Evolutionary conservation across 2,329 filamentous ascomycete species (phyloP), one percentile per base, ranked within the genome.

Genomic region (Neopestalotiopsis rosae): DNA sequence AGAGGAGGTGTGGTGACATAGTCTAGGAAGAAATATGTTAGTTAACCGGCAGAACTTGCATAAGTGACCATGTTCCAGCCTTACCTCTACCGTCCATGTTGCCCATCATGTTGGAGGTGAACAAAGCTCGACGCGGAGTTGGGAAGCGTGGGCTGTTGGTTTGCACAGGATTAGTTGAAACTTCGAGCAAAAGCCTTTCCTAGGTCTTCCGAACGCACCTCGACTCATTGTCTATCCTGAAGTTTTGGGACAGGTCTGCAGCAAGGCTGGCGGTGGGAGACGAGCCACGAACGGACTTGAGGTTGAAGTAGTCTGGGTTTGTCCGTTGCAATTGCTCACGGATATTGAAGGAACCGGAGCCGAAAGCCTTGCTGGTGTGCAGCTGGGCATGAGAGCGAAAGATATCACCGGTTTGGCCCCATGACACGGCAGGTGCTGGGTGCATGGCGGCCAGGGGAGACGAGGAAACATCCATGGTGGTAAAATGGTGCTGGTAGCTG

Each of bases 231-330:
- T 98, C 95, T 79, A 98, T 93, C 79, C 95, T 93, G 80, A 98
- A 97, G 85, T 98, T 99, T 79, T 97, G 94, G 69, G 95, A 98
- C 75, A 98, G 87, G 82, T 99, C 96, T 71, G 94, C 95, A 57
- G 95, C 95, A 74, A 99, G 85, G 77, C 94, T 97, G 66, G 94
- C 91, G 45, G 94, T 95, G 5, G 96, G 96, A 68, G 96, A 99
- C 24, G 95, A 97, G 63, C 94, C 94, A 74, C 90, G 90, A 76
- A 94, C 85, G 66, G 92, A 88, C 78, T 93, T 94, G 75, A 92
- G 81, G 76, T 87, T 91, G 84, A 98, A 97, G 84, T 96, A 97
- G 81, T 97, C 95, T 45, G 86, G 80, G 56, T 83, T 84, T 59
- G 86, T 82, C 71, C 87, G 85, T 74, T 88, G 82, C 78, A 90